These are phyloP conservation scores for Knoxdaviesia proteae DNA, from an alignment of 2,329 filamentous ascomycete species.

Conservation along the genomic window DNA sequence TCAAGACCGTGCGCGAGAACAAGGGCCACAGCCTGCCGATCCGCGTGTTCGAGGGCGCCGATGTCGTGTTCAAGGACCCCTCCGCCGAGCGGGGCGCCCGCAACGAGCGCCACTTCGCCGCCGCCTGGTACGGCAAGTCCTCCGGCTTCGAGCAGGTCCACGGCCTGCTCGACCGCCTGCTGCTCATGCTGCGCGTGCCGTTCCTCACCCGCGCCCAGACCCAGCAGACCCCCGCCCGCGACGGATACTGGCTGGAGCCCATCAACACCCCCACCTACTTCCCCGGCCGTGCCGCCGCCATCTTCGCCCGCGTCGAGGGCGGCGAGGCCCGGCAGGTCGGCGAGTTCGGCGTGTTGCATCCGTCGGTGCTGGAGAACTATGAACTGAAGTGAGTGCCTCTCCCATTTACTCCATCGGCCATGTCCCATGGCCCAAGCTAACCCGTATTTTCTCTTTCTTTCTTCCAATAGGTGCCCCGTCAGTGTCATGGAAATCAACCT, in stretches of 20 bases:
- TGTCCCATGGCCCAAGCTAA: not conserved
- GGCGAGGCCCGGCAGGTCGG: conserved; percentile 55
- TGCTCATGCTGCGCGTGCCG: conserved; percentile 73
- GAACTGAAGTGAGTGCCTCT: conserved; percentile 46
- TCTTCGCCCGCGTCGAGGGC: conserved; percentile 55
- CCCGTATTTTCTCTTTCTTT: conserved; percentile 2
- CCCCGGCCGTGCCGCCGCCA: conserved; percentile 66
- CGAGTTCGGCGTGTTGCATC: conserved; percentile 85
- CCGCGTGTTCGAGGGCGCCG: conserved; percentile 79
- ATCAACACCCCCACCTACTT: conserved; percentile 85
- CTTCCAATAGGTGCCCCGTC: conserved; percentile 51
- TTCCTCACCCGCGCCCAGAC: conserved; percentile 64
- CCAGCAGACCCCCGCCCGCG: conserved; percentile 29
- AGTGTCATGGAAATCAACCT: conserved; percentile 90
- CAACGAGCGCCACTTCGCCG: conserved; percentile 92
- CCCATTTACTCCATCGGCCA: not conserved
- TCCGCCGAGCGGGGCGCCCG: conserved; percentile 63
- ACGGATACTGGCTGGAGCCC: conserved; percentile 89
- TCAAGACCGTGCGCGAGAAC: conserved; percentile 90
- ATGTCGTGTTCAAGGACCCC: conserved; percentile 80
- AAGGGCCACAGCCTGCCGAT: conserved; percentile 74
- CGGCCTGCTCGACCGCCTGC: conserved; percentile 74
- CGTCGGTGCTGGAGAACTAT: conserved; percentile 80
- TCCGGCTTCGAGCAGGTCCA: conserved; percentile 93
- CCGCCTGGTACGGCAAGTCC: conserved; percentile 83